A percentile compares a stretch with the other conserved stretches of the same genome.
Evolutionary conservation across 108 stramenopile genomes (phyloP).

Genomic region (Discostella pseudostelligera): DNA sequence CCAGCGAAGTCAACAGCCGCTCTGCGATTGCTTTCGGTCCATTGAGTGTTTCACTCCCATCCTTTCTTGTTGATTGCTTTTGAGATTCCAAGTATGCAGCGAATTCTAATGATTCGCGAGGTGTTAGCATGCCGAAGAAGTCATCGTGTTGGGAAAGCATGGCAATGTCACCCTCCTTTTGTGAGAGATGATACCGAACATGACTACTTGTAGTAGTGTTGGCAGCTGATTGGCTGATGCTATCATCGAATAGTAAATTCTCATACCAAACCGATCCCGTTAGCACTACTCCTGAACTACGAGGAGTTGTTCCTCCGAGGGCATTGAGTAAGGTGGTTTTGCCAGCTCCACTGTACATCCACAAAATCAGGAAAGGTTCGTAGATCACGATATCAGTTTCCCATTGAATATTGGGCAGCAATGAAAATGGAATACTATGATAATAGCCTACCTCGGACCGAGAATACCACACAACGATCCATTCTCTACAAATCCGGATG

Average conservation of each 20-base stretch:
- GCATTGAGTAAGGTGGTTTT: slow-evolving; percentile 60
- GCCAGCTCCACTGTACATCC: slow-evolving; percentile 55
- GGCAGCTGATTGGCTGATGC: background rate
- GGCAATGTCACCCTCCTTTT: slow-evolving; percentile 66
- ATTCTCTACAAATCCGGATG: slow-evolving; percentile 51
- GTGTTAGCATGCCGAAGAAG: slow-evolving; percentile 83
- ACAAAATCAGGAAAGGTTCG: no score
- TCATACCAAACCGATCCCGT: slow-evolving; percentile 49
- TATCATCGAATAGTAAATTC: background rate
- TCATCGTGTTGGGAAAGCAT: slow-evolving; percentile 77
- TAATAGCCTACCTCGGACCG: slow-evolving; percentile 42
- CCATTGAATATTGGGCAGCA: no score
- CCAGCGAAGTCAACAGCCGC: slow-evolving; percentile 54
- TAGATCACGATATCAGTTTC: no score
- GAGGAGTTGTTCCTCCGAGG: slow-evolving; percentile 38
- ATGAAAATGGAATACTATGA: background rate
- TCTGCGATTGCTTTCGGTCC: slow-evolving; percentile 49
- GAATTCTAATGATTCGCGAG: slow-evolving; percentile 76
- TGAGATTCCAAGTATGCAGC: slow-evolving; percentile 70
- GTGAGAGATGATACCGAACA: slow-evolving; percentile 22
- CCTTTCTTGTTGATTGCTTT: slow-evolving; percentile 9
- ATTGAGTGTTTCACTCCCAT: background rate
- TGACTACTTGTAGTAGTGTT: background rate
- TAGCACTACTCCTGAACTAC: slow-evolving; percentile 18
- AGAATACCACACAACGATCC: slow-evolving; percentile 73